Evolutionary conservation across 495 filamentous ascomycete genomes (phyloP), one percentile per base, ranked within the genome.

Genomic region (Podospora conica): DNA sequence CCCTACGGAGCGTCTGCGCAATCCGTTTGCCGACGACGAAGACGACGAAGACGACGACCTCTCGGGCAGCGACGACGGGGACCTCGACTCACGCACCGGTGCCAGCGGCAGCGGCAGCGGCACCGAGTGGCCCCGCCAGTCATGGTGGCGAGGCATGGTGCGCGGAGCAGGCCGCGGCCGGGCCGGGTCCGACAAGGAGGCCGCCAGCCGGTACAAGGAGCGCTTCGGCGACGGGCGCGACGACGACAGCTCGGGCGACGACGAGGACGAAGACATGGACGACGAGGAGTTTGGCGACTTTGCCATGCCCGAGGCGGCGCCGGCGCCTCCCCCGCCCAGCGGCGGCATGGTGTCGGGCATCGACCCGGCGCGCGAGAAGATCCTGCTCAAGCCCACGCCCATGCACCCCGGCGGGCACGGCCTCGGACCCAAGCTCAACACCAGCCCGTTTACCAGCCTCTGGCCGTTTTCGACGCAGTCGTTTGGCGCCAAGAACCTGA

Each of bases 221-320:
- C 71, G 72, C 56, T 82, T 81, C 64, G 80, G 79, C 7, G 80
- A 82, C 56, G 81, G 79, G 9, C 72, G 79, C 31, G 80, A 81
- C 53, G 79, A 81, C 58, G 77, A 75, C 22, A 79, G 81, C 60
- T 74, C 72, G 1, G 68, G n/a, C 10, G 68, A 61, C 11, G 77
- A 75, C 29, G 72, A 69, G 8, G 73, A 69, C 15, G 80, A 81
- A 22, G 80, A 80, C 9, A 77, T 80, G 3, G 81, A 80, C 9
- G 79, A 82, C 33, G 81, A 82, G 58, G 81, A 83, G 65, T 83
- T 82, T 69, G 81, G 80, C 15, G 82, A 83, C 63, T 83, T 83
- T 68, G 80, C 80, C 71, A 82, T 83, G 79, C 77, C 80, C 59
- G 81, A 83, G 69, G 79, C 77, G 15, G 74, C 71, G 15, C 61